phyloP scores from a whole-genome alignment of 768 basidiomycete genomes.

The Boletus rufocinnamomeus region DNA sequence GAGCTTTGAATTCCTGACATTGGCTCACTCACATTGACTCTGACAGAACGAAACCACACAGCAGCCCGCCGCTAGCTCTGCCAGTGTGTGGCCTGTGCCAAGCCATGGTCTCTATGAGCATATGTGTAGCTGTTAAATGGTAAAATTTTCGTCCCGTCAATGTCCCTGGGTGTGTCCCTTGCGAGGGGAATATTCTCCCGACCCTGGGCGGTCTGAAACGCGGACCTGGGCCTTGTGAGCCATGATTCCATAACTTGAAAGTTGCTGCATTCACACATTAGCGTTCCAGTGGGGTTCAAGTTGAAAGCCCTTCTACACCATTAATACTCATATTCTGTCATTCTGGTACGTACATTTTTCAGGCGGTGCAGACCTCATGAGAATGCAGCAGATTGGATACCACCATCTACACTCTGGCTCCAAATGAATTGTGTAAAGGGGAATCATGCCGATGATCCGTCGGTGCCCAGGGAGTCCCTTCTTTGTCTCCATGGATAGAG shows the following conservation, averaged over 20 bases:
- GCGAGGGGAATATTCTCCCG: too few species aligned
- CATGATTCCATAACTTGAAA: not conserved
- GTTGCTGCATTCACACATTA: not conserved
- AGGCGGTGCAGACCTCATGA: not conserved
- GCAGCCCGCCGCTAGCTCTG: not conserved
- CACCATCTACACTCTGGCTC: not conserved
- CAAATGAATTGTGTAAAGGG: not conserved
- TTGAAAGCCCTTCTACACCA: not conserved
- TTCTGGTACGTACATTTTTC: conserved; percentile 1
- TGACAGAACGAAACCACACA: not conserved
- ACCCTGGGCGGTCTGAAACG: not conserved
- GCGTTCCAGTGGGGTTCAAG: not conserved
- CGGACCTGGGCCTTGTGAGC: not conserved
- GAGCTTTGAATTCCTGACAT: not conserved
- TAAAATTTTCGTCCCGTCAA: not conserved
- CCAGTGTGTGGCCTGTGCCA: not conserved
- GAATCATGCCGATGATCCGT: not conserved
- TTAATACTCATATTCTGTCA: not conserved
- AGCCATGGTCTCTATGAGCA: not conserved
- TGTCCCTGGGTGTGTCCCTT: not conserved
- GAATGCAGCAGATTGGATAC: not conserved
- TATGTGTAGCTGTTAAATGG: not conserved
- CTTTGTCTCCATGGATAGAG: not conserved
- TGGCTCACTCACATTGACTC: too few species aligned
- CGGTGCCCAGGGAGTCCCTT: not conserved